These are phyloP conservation scores for Ceratocystiopsis sp. DNA, from an alignment of 2,329 filamentous ascomycete genomes.

Conservation along the genomic window DNA sequence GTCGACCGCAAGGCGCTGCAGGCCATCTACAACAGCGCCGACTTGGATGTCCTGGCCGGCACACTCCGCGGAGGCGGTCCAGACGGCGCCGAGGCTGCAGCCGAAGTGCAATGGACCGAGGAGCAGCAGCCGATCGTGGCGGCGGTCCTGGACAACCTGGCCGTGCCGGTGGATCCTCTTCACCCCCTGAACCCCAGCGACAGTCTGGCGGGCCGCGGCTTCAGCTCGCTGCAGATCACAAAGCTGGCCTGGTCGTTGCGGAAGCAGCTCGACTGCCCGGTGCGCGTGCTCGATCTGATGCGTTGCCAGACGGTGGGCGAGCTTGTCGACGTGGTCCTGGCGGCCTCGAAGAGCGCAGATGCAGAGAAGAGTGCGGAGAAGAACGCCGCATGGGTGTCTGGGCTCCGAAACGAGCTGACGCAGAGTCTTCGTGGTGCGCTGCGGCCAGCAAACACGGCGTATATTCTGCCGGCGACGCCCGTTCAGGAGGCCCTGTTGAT, in stretches of 20 bases:
- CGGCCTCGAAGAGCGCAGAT: neutral
- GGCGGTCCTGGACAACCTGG: slow-evolving; percentile 4
- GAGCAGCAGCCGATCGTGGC: neutral
- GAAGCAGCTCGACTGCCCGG: slow-evolving; percentile 6
- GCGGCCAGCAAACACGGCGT: slow-evolving; percentile 6
- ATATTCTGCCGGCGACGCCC: slow-evolving; percentile 16
- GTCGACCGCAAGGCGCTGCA: slow-evolving; percentile 17
- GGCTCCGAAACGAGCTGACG: too few relatives aligned
- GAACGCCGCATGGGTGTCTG: too few relatives aligned
- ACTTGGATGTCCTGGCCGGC: slow-evolving; percentile 7
- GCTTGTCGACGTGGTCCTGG: slow-evolving; percentile 9
- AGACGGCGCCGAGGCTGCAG: neutral
- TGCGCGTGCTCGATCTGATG: slow-evolving; percentile 13
- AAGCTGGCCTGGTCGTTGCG: slow-evolving; percentile 12
- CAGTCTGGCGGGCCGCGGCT: slow-evolving; percentile 11
- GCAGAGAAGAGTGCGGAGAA: neutral
- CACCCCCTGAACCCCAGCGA: slow-evolving; percentile 7
- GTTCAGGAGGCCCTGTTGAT: slow-evolving; percentile 21
- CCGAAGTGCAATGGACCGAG: neutral
- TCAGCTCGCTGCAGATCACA: slow-evolving; percentile 12
- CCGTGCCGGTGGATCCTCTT: neutral
- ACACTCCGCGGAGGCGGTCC: too few relatives aligned
- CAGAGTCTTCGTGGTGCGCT: slow-evolving; percentile 4
- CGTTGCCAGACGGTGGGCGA: slow-evolving; percentile 11
- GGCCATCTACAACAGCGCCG: slow-evolving; percentile 9